Percentiles rank a stretch among this genome's conserved stretches.
These are phyloP conservation scores for Trichocomaceae sp. DNA, from an alignment of 2,329 filamentous ascomycete genomes.

Conservation along the genomic window DNA sequence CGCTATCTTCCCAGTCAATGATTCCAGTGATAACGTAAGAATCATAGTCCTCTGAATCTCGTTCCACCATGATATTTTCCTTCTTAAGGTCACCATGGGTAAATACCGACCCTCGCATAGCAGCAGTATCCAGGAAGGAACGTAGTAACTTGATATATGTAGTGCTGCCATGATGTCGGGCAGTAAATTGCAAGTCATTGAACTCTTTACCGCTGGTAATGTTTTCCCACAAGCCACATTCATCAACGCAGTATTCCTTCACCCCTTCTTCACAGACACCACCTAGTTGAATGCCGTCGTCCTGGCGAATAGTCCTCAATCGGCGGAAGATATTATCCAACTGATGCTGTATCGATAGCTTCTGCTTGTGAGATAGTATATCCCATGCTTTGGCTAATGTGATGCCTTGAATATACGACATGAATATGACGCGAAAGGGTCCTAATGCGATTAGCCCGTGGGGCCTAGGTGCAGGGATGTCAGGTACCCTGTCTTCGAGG, in stretches of 20 bases:
- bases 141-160: slow-evolving; percentile 21
- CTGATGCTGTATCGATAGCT: slow-evolving; percentile 17
- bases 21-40: slow-evolving; percentile 21
- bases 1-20: slow-evolving; percentile 28
- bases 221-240: slow-evolving; percentile 18
- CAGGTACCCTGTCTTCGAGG: slow-evolving; percentile 18
- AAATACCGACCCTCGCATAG: slow-evolving; percentile 19
- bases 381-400: slow-evolving; percentile 21
- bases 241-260: slow-evolving; percentile 20
- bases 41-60: slow-evolving; percentile 11
- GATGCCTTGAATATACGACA: slow-evolving; percentile 22
- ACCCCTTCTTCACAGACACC: slow-evolving; percentile 23
- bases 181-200: slow-evolving; percentile 21
- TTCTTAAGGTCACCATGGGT: slow-evolving; percentile 23
- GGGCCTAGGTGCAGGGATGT: slow-evolving; percentile 23
- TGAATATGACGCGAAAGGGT: slow-evolving; percentile 23
- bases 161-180: slow-evolving; percentile 15
- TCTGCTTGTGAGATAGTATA: slow-evolving; percentile 18
- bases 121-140: slow-evolving; percentile 17
- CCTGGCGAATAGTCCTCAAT: slow-evolving; percentile 18
- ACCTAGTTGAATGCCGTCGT: slow-evolving; percentile 17
- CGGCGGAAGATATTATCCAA: slow-evolving; percentile 15
- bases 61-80: slow-evolving; percentile 20
- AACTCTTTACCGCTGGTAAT: slow-evolving; percentile 19
- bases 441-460: slow-evolving; percentile 23